Evolutionary conservation across 768 basidiomycete species (phyloP).

Genomic region (Lactarius hatsudake): DNA sequence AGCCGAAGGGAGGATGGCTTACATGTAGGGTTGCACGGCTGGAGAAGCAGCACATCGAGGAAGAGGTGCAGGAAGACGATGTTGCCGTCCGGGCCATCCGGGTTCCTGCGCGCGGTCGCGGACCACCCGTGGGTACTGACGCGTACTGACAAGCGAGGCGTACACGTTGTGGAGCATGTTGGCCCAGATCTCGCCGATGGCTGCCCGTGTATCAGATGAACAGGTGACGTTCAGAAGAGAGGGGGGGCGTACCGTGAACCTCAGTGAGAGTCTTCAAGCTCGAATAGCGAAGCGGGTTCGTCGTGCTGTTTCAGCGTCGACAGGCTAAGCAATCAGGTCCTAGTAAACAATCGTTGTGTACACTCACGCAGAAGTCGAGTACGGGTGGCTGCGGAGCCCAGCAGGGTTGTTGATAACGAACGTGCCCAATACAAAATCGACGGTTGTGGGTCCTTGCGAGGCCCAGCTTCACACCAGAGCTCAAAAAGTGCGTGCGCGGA

Average conservation of each 20-base stretch:
- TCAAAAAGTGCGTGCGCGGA: slow-evolving; percentile 11
- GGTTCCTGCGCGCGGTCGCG: slow-evolving; percentile 40
- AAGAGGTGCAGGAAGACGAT: slow-evolving; percentile 51
- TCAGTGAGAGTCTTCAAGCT: too few relatives aligned
- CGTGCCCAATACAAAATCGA: slow-evolving; percentile 34
- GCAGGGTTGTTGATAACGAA: too few relatives aligned
- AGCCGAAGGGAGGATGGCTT: slow-evolving; percentile 24
- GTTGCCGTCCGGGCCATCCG: slow-evolving; percentile 43
- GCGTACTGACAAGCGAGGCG: too few relatives aligned
- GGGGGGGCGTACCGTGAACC: not conserved
- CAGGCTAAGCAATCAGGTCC: too few relatives aligned
- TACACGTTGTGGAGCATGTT: slow-evolving; percentile 42
- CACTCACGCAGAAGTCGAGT: too few relatives aligned
- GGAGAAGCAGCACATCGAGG: slow-evolving; percentile 48
- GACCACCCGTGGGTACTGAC: slow-evolving; percentile 33
- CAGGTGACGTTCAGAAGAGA: not conserved
- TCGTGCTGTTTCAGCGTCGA: too few relatives aligned
- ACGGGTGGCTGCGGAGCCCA: too few relatives aligned
- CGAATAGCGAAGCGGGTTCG: too few relatives aligned
- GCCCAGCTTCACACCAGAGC: slow-evolving; percentile 31
- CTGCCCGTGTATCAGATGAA: slow-evolving; percentile 26
- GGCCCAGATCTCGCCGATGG: slow-evolving; percentile 59
- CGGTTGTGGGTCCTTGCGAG: slow-evolving; percentile 39
- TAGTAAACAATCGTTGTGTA: too few relatives aligned
- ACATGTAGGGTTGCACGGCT: slow-evolving; percentile 51